Evolutionary conservation across 768 basidiomycete genomes (phyloP).

Genomic region (Suillus tomentosus): DNA sequence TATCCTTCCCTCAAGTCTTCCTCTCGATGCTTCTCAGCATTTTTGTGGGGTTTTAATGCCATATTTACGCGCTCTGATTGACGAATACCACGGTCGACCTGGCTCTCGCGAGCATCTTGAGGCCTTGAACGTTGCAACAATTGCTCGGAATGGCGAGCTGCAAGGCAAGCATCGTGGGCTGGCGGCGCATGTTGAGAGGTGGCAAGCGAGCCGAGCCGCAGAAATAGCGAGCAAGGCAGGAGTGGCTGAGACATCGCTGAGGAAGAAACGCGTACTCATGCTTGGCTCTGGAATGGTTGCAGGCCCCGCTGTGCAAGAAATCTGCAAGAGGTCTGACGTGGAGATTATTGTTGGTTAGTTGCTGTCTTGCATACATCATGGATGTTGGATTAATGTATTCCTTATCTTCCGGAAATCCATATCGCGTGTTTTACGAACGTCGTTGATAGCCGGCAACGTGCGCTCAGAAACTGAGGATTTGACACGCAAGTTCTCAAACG

Average conservation of each 20-base stretch:
- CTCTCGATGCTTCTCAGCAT: slow-evolving; percentile 76
- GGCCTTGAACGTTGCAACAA: slow-evolving; percentile 70
- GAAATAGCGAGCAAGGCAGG: neutral
- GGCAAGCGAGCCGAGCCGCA: slow-evolving; percentile 26
- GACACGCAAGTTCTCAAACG: slow-evolving; percentile 46
- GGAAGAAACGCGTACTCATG: slow-evolving; percentile 71
- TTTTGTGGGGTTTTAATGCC: slow-evolving; percentile 70
- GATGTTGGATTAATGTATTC: slow-evolving; percentile 19
- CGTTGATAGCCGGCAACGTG: slow-evolving; percentile 68
- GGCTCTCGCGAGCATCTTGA: slow-evolving; percentile 29
- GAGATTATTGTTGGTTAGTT: slow-evolving; percentile 76
- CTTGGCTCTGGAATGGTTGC: slow-evolving; percentile 97
- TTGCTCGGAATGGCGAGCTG: slow-evolving; percentile 62
- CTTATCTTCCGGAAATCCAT: slow-evolving; percentile 13
- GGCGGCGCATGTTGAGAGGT: slow-evolving; percentile 48
- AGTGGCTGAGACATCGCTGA: slow-evolving; percentile 13
- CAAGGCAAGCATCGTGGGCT: slow-evolving; percentile 60
- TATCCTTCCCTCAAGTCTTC: slow-evolving; percentile 85
- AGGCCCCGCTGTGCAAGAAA: slow-evolving; percentile 79
- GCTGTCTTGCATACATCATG: slow-evolving; percentile 13
- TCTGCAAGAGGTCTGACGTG: slow-evolving; percentile 63
- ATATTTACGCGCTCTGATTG: slow-evolving; percentile 64
- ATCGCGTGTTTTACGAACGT: slow-evolving; percentile 11
- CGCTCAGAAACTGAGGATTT: slow-evolving; percentile 55
- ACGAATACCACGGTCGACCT: slow-evolving; percentile 36